Percentiles rank a stretch among this genome's conserved stretches.
Evolutionary conservation across 192 early-diverging fungal species (phyloP).

Genomic region (Backusella morwellensis): DNA sequence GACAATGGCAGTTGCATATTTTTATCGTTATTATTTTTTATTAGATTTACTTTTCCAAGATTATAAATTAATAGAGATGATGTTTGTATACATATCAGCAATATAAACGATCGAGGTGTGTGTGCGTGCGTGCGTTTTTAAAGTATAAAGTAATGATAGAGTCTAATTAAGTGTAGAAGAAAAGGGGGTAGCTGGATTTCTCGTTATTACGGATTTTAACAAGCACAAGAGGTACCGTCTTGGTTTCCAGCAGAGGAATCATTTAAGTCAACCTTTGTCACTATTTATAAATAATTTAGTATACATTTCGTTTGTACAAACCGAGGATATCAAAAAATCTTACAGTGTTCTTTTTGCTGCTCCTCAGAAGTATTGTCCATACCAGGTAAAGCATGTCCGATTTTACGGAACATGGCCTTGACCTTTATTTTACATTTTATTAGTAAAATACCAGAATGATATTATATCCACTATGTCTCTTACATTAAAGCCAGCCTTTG

Average conservation of each 20-base stretch:
- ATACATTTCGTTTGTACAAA: background rate
- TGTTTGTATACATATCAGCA: too few species aligned
- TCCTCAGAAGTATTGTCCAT: constrained; percentile 72
- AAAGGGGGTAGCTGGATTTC: background rate
- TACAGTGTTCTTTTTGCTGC: constrained; percentile 29
- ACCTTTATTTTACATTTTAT: constrained; percentile 50
- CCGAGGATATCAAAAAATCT: background rate
- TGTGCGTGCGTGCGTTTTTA: too few species aligned
- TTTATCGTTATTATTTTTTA: background rate
- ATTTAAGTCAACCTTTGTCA: constrained; percentile 35
- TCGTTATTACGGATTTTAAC: constrained; percentile 1
- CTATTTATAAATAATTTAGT: background rate
- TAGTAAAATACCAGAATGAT: background rate
- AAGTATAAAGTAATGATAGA: background rate
- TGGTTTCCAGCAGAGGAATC: constrained; percentile 18
- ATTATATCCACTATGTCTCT: background rate
- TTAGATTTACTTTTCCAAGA: too few species aligned
- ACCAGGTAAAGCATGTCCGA: constrained; percentile 88
- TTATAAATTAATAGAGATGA: too few species aligned
- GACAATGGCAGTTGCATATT: background rate
- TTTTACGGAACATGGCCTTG: constrained; percentile 96
- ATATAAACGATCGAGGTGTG: too few species aligned
- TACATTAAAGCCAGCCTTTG: constrained; percentile 99
- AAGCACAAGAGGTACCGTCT: constrained; percentile 26
- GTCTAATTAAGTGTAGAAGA: background rate